Evolutionary conservation across 768 basidiomycete species (phyloP).

Genomic region (Porphyrellus cyaneotinctus): DNA sequence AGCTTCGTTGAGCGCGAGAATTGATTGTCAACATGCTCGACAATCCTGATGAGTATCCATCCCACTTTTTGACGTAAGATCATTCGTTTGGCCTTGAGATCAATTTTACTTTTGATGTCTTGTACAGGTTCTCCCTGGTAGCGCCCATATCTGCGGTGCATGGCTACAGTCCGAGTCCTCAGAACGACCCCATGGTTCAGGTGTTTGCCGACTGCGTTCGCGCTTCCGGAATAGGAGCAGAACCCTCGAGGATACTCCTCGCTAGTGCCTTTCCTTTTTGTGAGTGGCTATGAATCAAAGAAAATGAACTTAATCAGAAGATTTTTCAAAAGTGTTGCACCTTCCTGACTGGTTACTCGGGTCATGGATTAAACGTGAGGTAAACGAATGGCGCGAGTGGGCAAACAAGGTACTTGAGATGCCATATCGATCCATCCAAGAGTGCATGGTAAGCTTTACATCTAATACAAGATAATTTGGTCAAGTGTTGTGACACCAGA

Average conservation of each 20-base stretch:
- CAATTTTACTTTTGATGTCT: background rate
- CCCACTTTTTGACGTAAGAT: background rate
- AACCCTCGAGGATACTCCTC: constrained; percentile 5
- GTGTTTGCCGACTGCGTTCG: background rate
- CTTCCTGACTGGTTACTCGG: constrained; percentile 36
- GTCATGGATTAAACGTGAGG: constrained; percentile 30
- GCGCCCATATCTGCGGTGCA: background rate
- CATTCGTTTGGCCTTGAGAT: background rate
- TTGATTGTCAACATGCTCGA: background rate
- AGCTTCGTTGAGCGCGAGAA: constrained; percentile 3
- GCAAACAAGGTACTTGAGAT: background rate
- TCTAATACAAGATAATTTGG: no score
- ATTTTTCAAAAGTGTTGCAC: background rate
- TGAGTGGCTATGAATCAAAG: background rate
- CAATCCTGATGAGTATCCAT: background rate
- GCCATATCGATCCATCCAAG: background rate
- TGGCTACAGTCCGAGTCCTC: background rate
- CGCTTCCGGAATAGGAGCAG: background rate
- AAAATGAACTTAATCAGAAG: background rate
- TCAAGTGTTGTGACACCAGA: background rate
- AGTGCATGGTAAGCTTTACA: background rate
- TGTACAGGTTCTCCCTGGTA: background rate
- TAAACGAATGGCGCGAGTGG: constrained; percentile 1
- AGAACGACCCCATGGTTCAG: background rate
- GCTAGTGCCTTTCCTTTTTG: constrained; percentile 5